phyloP scores from a whole-genome alignment of 371 early-diverging fungal genomes.

The Mucor indicus region DNA sequence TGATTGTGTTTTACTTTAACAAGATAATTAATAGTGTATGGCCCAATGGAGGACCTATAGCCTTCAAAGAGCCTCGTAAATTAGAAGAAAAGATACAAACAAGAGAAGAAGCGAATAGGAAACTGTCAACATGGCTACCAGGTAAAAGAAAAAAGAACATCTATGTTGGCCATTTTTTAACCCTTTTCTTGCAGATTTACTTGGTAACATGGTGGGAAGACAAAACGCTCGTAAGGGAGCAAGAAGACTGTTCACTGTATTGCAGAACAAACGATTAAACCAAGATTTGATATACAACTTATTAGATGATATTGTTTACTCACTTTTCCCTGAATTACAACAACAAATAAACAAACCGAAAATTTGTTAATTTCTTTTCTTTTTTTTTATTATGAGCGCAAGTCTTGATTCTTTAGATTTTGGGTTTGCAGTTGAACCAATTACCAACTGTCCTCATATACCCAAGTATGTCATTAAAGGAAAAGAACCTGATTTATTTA shows the following conservation, averaged over 20 bases:
- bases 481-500: not conserved
- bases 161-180: not conserved
- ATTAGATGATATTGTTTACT: conserved; percentile 70
- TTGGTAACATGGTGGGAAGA: conserved; percentile 82
- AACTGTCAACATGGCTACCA: conserved; percentile 62
- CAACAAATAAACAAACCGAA: no score
- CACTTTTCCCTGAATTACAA: conserved; percentile 70
- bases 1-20: conserved; percentile 39
- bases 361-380: no score
- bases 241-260: conserved; percentile 60
- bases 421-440: conserved; percentile 21
- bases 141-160: conserved; percentile 25
- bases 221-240: conserved; percentile 84
- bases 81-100: conserved; percentile 54
- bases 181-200: conserved; percentile 41
- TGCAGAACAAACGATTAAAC: conserved; percentile 78
- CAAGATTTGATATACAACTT: conserved; percentile 70
- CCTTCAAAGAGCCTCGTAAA: conserved; percentile 40
- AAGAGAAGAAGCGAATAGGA: conserved; percentile 62
- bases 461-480: conserved; percentile 5
- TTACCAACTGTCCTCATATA: conserved; percentile 25
- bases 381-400: not conserved
- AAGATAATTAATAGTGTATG: conserved; percentile 44
- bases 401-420: not conserved
- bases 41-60: conserved; percentile 46